phyloP scores from a whole-genome alignment of 2,329 filamentous ascomycete genomes.

The Lasiodiplodia theobromae region DNA sequence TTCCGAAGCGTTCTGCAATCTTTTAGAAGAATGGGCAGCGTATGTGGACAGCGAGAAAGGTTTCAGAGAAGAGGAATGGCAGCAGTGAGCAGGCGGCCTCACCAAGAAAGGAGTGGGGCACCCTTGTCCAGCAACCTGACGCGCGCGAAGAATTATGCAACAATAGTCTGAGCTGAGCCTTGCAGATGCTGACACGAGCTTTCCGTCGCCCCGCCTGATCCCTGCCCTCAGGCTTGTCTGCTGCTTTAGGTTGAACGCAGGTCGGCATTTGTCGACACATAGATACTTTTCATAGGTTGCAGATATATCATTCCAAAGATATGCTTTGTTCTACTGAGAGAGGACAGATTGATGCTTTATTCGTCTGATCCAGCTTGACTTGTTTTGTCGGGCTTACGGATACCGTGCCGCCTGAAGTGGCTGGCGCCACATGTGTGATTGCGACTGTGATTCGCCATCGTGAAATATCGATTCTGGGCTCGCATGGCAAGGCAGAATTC shows the following conservation, averaged over 20 bases:
- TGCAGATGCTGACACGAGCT: neutral
- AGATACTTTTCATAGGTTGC: neutral
- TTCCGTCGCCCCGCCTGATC: too few species aligned
- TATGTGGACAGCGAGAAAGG: neutral
- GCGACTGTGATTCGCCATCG: neutral
- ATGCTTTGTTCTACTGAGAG: neutral
- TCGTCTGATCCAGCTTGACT: neutral
- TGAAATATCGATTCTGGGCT: neutral
- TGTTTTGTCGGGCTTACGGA: neutral
- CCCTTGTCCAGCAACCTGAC: neutral
- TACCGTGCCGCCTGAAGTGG: neutral
- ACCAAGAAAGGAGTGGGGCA: neutral
- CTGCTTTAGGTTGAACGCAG: neutral
- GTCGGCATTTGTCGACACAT: neutral
- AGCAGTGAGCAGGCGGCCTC: neutral
- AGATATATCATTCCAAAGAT: fast-evolving
- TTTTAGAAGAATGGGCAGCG: too few species aligned
- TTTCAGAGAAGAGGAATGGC: neutral
- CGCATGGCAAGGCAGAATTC: neutral
- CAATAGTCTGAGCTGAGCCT: neutral
- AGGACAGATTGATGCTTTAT: neutral
- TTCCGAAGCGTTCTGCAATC: too few species aligned
- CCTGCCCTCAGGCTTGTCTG: neutral
- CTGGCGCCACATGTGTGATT: neutral
- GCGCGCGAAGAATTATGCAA: neutral